These are phyloP conservation scores for Alternaria arbusti DNA, from an alignment of 2,329 filamentous ascomycete species.

Conservation along the genomic window DNA sequence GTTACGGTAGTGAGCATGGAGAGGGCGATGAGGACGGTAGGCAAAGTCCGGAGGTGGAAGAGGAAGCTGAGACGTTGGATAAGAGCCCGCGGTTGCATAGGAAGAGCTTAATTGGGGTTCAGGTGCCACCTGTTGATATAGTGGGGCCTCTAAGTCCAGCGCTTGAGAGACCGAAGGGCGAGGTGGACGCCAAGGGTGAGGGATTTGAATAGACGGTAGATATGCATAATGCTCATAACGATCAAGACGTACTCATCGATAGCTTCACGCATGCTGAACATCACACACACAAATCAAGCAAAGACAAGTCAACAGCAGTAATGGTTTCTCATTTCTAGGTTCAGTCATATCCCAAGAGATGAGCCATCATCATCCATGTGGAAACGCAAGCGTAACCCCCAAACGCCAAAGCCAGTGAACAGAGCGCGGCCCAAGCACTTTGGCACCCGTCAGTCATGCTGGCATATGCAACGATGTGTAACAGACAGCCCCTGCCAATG, in stretches of 20 bases:
- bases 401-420: constrained; percentile 39
- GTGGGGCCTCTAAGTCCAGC: constrained; percentile 38
- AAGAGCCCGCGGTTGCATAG: constrained; percentile 47
- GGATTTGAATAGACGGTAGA: constrained; percentile 36
- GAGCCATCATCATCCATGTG: background rate
- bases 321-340: background rate
- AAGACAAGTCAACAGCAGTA: background rate
- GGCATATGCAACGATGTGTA: constrained; percentile 31
- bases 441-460: constrained; percentile 39
- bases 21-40: constrained; percentile 17
- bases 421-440: constrained; percentile 47
- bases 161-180: constrained; percentile 31
- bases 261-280: background rate
- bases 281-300: background rate
- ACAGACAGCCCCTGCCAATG: constrained; percentile 25
- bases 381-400: background rate
- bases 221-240: constrained; percentile 6
- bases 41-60: constrained; percentile 40
- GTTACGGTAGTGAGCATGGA: constrained; percentile 49
- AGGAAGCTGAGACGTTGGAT: constrained; percentile 47
- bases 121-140: constrained; percentile 33
- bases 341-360: constrained; percentile 1
- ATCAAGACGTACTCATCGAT: background rate
- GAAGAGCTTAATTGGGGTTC: constrained; percentile 51
- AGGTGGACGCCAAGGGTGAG: constrained; percentile 33